Base-by-base conservation (phyloP, 2,329 filamentous ascomycete genomes). In the Ophiocordyceps camponoti-rufipedis region DNA sequence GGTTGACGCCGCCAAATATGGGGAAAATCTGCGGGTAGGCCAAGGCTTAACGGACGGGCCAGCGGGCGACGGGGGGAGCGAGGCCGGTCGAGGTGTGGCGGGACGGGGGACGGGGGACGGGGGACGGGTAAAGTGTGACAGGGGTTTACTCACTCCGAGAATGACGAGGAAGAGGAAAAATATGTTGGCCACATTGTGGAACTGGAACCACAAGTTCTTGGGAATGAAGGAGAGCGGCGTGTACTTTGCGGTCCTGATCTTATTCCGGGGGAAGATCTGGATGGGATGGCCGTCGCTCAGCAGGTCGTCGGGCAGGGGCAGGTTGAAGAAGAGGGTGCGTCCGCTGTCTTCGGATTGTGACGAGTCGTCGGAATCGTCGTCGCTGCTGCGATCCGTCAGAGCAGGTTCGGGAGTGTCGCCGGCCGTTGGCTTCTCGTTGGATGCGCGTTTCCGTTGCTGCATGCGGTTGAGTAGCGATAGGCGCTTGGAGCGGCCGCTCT, bases 91-190 rank as follows among this genome's bases (percentile, higher is more conserved):
- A 38, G 44, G 16, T 19, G 40, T 6, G 31, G 14, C 39, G 32
- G 29, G n/a, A 2, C 39, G 45, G 42, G 48, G 39, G 18, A 3
- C 39, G 45, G 42, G 48, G 39, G 18, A 3, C n/a, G 28, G 16
- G 16, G 14, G 12, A 14, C 9, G n/a, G 18, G 38, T 5, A 18
- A 7, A 19, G 65, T 19, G 50, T 51, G 19, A 50, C 35, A 46
- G 52, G 47, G 43, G n/a, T 14, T 31, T 43, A 60, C 88, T 72
- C 80, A 96, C 91, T 57, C 82, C 80, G 48, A 98, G 74, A 58
- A 98, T 94, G 59, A 95, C 88, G 55, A 89, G 75, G 66, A 96
- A 95, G 54, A 96, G 71, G 73, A 98, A 98, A 67, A 96, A 98
- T 45, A 96, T 82, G 62, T 98, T 98, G 58, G 91, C 91, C 56